Percentiles rank a stretch among this genome's conserved stretches.
Evolutionary conservation across 1,139 yeast species (phyloP).

Genomic region (Debaryomyces singareniensis): DNA sequence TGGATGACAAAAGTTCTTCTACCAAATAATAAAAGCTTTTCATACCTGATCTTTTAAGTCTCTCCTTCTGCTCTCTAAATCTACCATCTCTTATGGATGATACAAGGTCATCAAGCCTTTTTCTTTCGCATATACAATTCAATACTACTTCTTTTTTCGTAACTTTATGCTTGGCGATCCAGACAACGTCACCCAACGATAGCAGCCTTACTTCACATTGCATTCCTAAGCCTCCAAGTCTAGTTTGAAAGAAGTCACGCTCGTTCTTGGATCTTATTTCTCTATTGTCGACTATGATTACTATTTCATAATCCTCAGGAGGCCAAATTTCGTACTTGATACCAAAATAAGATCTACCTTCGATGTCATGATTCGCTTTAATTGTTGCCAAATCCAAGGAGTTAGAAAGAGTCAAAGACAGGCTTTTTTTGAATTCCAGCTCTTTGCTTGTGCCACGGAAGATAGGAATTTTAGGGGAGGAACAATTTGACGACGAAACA

Average conservation of each 20-base stretch:
- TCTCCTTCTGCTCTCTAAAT: constrained; percentile 74
- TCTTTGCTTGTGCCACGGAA: neutral
- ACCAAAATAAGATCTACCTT: constrained; percentile 15
- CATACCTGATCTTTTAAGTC: constrained; percentile 66
- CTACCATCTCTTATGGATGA: constrained; percentile 83
- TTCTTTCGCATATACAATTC: constrained; percentile 81
- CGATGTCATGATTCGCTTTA: constrained; percentile 16
- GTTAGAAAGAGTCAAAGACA: neutral
- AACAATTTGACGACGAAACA: neutral
- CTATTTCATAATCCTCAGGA: constrained; percentile 44
- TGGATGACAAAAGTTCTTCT: constrained; percentile 62
- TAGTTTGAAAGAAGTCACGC: constrained; percentile 55
- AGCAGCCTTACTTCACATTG: constrained; percentile 51
- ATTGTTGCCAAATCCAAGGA: neutral
- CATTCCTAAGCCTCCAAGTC: constrained; percentile 46
- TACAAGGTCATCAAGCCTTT: constrained; percentile 80
- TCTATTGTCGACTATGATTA: constrained; percentile 70
- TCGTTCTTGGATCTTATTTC: constrained; percentile 63
- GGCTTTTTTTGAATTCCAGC: neutral
- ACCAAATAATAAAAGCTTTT: constrained; percentile 66
- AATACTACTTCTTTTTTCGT: constrained; percentile 63
- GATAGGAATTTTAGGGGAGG: neutral
- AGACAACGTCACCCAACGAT: constrained; percentile 79
- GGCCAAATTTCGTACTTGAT: constrained; percentile 34
- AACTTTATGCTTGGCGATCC: constrained; percentile 70